Conservation (phyloP, 2,329 filamentous ascomycete genomes). For the Aureobasidium leucospermi region DNA sequence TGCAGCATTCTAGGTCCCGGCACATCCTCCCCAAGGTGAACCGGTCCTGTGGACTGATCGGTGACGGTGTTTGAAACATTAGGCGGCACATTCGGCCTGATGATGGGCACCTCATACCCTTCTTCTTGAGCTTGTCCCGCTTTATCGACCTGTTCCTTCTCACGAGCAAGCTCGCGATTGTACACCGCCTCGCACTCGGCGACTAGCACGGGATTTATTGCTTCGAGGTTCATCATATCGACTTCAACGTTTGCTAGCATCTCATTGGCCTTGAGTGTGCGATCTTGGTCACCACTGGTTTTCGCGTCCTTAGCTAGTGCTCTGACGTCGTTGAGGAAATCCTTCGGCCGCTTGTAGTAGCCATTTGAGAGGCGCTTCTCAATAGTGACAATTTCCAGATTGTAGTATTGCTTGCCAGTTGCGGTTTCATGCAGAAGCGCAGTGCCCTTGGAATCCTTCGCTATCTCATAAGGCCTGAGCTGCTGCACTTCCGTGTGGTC, state of each 20-base stretch:
- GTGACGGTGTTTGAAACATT: constrained; percentile 35
- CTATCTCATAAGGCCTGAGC: constrained; percentile 71
- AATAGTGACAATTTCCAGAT: constrained; percentile 84
- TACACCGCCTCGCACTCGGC: constrained; percentile 77
- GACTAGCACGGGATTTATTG: constrained; percentile 53
- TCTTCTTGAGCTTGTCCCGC: constrained; percentile 58
- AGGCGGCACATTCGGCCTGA: constrained; percentile 34
- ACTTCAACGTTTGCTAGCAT: constrained; percentile 90
- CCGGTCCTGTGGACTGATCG: constrained; percentile 37
- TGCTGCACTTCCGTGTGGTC: constrained; percentile 46
- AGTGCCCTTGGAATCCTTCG: constrained; percentile 70
- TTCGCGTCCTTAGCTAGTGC: constrained; percentile 78
- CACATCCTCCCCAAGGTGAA: constrained; percentile 56
- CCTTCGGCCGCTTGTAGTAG: constrained; percentile 83
- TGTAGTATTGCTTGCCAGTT: constrained; percentile 86
- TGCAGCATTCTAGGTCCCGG: constrained; percentile 41
- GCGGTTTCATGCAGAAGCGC: constrained; percentile 67
- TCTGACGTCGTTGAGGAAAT: constrained; percentile 84
- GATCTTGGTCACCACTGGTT: constrained; percentile 72
- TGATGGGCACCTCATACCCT: constrained; percentile 34
- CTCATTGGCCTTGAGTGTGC: constrained; percentile 82
- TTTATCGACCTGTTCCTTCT: constrained; percentile 45
- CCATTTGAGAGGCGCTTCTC: constrained; percentile 96
- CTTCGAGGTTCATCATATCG: constrained; percentile 72
- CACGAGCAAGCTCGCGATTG: constrained; percentile 60